Evolutionary conservation across 2,329 filamentous ascomycete species (phyloP).

Genomic region (Venturia carpophila): DNA sequence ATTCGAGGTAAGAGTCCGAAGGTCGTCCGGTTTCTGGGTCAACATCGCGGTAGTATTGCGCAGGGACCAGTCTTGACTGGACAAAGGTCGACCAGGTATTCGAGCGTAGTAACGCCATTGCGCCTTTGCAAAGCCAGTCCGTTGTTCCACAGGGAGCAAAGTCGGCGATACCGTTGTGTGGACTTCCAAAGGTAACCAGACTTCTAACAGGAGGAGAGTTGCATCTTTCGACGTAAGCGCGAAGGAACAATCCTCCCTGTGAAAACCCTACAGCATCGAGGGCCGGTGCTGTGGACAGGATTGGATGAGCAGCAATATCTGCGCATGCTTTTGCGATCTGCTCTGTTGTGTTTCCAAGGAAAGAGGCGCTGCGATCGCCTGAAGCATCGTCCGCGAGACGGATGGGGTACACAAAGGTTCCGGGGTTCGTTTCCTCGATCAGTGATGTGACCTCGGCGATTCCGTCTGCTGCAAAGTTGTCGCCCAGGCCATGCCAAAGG

Average conservation of each 20-base stretch:
- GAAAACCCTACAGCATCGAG: conserved; percentile 92
- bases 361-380: conserved; percentile 73
- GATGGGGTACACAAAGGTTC: conserved; percentile 76
- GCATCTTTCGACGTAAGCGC: conserved; percentile 82
- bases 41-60: conserved; percentile 83
- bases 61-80: conserved; percentile 75
- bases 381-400: conserved; percentile 58
- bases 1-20: conserved; percentile 60
- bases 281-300: conserved; percentile 72
- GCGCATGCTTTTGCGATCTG: conserved; percentile 72
- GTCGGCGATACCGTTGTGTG: conserved; percentile 84
- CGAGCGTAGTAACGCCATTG: conserved; percentile 66
- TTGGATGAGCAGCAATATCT: conserved; percentile 66
- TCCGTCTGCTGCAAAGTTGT: conserved; percentile 69
- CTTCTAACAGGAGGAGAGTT: conserved; percentile 66
- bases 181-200: conserved; percentile 80
- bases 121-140: conserved; percentile 76
- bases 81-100: conserved; percentile 76
- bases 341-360: conserved; percentile 78
- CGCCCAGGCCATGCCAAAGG: conserved; percentile 86
- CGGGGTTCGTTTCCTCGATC: conserved; percentile 64
- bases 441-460: conserved; percentile 64
- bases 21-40: conserved; percentile 48
- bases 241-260: conserved; percentile 93
- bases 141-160: conserved; percentile 64